These are phyloP conservation scores for Cudoniella acicularis DNA, from an alignment of 495 filamentous ascomycete species.

Conservation along the genomic window DNA sequence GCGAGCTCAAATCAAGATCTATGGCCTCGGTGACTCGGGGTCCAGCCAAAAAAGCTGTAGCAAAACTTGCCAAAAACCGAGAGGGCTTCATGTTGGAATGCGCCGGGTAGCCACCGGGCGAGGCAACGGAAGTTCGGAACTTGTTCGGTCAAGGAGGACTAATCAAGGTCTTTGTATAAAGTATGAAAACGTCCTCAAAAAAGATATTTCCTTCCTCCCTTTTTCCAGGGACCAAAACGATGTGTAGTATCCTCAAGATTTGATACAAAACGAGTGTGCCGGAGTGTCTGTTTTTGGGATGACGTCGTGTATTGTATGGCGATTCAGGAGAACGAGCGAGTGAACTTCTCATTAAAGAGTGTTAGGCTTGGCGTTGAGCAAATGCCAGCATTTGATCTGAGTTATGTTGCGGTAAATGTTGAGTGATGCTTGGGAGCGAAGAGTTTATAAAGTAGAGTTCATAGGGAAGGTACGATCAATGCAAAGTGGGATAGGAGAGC, in stretches of 20 bases:
- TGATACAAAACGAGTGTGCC: not conserved
- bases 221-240: not conserved
- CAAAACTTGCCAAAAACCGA: not conserved
- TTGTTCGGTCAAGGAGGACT: too few relatives aligned
- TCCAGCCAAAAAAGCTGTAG: constrained; percentile 4
- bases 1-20: constrained; percentile 19
- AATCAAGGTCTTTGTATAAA: too few relatives aligned
- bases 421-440: too few relatives aligned
- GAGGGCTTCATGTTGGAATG: constrained; percentile 13
- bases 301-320: not conserved
- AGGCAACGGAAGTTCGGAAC: not conserved
- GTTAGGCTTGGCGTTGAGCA: not conserved
- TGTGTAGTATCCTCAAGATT: not conserved
- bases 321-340: not conserved
- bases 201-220: not conserved
- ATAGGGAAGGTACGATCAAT: not conserved
- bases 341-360: not conserved
- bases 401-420: not conserved
- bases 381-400: not conserved
- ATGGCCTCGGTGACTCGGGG: constrained; percentile 17
- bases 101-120: not conserved
- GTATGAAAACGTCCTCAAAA: not conserved
- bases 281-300: not conserved
- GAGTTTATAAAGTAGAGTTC: not conserved
- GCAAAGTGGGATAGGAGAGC: not conserved